Evolutionary conservation across 768 basidiomycete genomes (phyloP).

Genomic region (Hericium rajendrae): DNA sequence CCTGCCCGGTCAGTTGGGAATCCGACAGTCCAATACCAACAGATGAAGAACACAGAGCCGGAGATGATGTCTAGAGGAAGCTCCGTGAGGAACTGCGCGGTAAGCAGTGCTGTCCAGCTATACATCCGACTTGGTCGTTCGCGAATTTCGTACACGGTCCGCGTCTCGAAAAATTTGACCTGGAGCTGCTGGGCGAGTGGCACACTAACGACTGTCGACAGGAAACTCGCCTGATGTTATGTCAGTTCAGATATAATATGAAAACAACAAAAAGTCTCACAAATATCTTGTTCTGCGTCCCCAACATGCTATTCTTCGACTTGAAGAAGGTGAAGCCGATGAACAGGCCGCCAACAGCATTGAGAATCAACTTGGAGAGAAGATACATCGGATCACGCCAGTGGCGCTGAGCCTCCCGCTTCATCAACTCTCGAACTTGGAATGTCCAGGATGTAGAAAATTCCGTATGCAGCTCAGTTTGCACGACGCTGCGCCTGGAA

Average conservation of each 20-base stretch:
- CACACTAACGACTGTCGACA: slow-evolving; percentile 24
- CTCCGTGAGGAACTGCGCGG: slow-evolving; percentile 29
- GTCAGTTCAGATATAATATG: neutral
- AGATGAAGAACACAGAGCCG: slow-evolving; percentile 32
- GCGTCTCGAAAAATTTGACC: slow-evolving; percentile 30
- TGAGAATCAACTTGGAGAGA: slow-evolving; percentile 28
- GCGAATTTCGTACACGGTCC: slow-evolving; percentile 31
- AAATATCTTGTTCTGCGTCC: slow-evolving; percentile 34
- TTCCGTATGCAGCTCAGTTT: slow-evolving; percentile 18
- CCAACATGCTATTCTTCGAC: slow-evolving; percentile 27
- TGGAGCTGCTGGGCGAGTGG: slow-evolving; percentile 33
- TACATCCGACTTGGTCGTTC: slow-evolving; percentile 35
- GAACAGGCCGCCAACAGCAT: slow-evolving; percentile 24
- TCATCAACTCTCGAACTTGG: slow-evolving; percentile 25
- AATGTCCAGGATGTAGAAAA: slow-evolving; percentile 31
- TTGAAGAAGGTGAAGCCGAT: slow-evolving; percentile 36
- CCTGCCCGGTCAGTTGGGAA: slow-evolving; percentile 28
- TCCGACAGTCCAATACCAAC: slow-evolving; percentile 42
- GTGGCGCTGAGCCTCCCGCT: slow-evolving; percentile 23
- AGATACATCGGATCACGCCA: slow-evolving; percentile 35
- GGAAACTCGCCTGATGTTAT: slow-evolving; percentile 22
- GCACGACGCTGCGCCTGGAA: slow-evolving; percentile 16
- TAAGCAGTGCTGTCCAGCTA: slow-evolving; percentile 28
- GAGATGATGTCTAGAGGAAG: slow-evolving; percentile 33
- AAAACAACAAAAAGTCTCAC: slow-evolving; percentile 15